phyloP scores from a whole-genome alignment of 164 flowering plant genomes.

The Magnolia changhungtana region DNA sequence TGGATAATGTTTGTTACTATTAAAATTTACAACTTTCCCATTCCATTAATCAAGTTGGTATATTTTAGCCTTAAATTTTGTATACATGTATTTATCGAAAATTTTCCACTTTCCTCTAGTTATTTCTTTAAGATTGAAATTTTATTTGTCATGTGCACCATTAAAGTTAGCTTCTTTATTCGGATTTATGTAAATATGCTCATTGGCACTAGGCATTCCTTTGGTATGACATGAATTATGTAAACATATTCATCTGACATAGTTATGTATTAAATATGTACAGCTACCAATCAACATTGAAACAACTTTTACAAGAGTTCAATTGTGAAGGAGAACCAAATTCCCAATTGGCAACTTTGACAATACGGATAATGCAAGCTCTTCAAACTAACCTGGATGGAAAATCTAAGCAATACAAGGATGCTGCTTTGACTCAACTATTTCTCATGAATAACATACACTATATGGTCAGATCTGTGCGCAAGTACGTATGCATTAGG shows the following conservation, averaged over 20 bases:
- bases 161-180: background rate
- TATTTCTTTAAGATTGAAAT: background rate
- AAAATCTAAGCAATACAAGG: conserved; percentile 89
- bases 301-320: conserved; percentile 79
- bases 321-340: conserved; percentile 42
- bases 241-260: background rate
- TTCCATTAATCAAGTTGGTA: too few species aligned
- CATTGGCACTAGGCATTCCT: background rate
- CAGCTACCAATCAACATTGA: conserved; percentile 88
- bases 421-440: conserved; percentile 74
- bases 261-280: background rate
- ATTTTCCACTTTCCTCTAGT: background rate
- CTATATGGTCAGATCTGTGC: conserved; percentile 93
- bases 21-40: too few species aligned
- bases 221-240: background rate
- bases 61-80: too few species aligned
- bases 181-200: background rate
- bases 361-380: conserved; percentile 81
- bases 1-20: too few species aligned
- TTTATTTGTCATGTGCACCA: background rate
- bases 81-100: too few species aligned
- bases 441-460: conserved; percentile 94
- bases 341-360: conserved; percentile 59
- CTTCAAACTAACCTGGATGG: conserved; percentile 86
- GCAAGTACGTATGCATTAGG: conserved; percentile 44